phyloP scores from a whole-genome alignment of 202 grass and related monocot genomes.

The Eragrostis tef region DNA sequence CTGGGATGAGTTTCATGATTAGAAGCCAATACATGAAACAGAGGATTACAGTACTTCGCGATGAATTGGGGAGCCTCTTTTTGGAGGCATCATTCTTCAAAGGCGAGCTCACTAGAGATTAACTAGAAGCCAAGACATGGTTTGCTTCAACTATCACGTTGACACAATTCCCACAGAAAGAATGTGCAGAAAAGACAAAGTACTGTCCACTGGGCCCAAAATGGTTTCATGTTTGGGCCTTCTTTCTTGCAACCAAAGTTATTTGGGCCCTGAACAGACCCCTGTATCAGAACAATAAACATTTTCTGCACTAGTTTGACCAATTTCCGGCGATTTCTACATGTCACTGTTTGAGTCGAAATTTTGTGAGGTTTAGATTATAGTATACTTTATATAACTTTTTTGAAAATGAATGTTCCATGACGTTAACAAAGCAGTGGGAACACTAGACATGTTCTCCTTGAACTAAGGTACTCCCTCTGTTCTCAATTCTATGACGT shows the following conservation, averaged over 20 bases:
- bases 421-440: no score
- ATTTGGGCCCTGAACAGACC: no score
- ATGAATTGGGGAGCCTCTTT: not conserved
- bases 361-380: not conserved
- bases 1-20: not conserved
- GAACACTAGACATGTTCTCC: no score
- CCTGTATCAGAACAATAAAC: no score
- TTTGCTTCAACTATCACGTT: not conserved
- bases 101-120: not conserved
- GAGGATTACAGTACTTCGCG: no score
- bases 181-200: not conserved
- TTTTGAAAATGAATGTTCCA: no score
- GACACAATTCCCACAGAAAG: not conserved
- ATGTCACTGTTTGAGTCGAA: not conserved
- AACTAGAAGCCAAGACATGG: not conserved
- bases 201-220: not conserved
- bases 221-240: no score
- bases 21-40: not conserved
- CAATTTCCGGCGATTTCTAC: not conserved
- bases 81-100: not conserved
- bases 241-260: no score
- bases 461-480: not conserved
- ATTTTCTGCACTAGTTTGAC: no score
- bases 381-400: no score
- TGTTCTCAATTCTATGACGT: no score